These are phyloP conservation scores for Coprinellus aureogranulatus DNA, from an alignment of 768 basidiomycete species.

Conservation along the genomic window DNA sequence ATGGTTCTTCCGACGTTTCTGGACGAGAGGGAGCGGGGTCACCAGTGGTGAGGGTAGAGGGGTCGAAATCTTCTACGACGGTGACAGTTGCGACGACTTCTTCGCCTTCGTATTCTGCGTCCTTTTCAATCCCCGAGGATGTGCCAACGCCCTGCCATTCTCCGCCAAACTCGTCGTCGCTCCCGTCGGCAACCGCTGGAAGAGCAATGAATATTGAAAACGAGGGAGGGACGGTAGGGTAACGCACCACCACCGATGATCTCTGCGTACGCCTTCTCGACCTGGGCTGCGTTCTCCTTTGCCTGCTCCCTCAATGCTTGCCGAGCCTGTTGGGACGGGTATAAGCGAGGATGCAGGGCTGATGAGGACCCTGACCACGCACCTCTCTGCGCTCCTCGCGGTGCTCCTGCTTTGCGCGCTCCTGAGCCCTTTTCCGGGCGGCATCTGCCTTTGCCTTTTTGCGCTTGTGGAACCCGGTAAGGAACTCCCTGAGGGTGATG, in stretches of 20 bases:
- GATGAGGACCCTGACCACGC: slow-evolving; percentile 17
- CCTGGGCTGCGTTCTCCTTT: slow-evolving; percentile 67
- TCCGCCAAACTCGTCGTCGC: slow-evolving; percentile 40
- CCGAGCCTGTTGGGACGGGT: slow-evolving; percentile 55
- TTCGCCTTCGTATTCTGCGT: slow-evolving; percentile 79
- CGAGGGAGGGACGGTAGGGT: slow-evolving; percentile 6
- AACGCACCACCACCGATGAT: slow-evolving; percentile 35
- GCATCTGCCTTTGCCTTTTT: slow-evolving; percentile 83
- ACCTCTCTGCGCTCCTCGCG: slow-evolving; percentile 79
- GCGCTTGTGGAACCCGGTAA: slow-evolving; percentile 92
- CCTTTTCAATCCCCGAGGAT: slow-evolving; percentile 38
- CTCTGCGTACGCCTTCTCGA: slow-evolving; percentile 72
- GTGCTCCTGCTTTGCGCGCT: slow-evolving; percentile 75
- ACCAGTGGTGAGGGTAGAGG: slow-evolving; percentile 56
- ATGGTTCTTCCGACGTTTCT: background rate
- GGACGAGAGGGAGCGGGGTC: slow-evolving; percentile 21
- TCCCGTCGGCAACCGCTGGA: slow-evolving; percentile 14
- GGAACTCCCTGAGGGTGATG: slow-evolving; percentile 62
- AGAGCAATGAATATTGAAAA: slow-evolving; percentile 10
- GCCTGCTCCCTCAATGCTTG: slow-evolving; percentile 77
- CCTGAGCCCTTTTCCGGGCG: slow-evolving; percentile 66
- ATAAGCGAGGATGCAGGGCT: slow-evolving; percentile 13
- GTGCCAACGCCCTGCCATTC: slow-evolving; percentile 47
- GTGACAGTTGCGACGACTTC: slow-evolving; percentile 87
- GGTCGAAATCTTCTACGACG: slow-evolving; percentile 89